These are phyloP conservation scores for Lentinus tigrinus DNA, from an alignment of 768 basidiomycete species.

Conservation along the genomic window DNA sequence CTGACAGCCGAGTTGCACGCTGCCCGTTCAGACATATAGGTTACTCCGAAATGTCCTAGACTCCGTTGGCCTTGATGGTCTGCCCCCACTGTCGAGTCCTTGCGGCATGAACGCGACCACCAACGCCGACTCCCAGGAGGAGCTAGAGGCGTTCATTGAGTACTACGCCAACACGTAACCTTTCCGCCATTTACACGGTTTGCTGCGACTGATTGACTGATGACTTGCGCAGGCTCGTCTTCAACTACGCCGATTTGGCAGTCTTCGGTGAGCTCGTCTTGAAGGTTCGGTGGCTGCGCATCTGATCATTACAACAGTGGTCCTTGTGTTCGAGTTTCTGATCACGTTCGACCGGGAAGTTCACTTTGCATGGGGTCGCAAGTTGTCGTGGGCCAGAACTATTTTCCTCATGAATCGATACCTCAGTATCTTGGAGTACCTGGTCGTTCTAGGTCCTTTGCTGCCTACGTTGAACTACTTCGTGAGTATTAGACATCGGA, in stretches of 20 bases:
- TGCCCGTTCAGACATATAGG: neutral
- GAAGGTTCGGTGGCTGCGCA: neutral
- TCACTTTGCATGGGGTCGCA: constrained; percentile 15
- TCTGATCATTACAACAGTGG: neutral
- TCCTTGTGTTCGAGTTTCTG: constrained; percentile 12
- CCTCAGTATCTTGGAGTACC: neutral
- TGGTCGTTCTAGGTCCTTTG: constrained; percentile 5
- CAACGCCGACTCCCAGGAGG: constrained; percentile 14
- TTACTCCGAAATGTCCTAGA: neutral
- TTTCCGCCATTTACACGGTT: neutral
- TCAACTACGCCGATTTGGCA: constrained; percentile 11
- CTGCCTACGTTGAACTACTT: neutral
- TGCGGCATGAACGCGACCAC: constrained; percentile 16
- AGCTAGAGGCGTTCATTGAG: constrained; percentile 1
- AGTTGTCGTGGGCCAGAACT: constrained; percentile 3
- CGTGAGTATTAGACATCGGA: constrained; percentile 3
- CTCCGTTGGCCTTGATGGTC: neutral
- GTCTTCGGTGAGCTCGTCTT: constrained; percentile 4
- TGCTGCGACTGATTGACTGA: neutral
- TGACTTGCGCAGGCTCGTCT: neutral
- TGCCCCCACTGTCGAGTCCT: neutral
- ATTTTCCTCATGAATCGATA: constrained; percentile 17
- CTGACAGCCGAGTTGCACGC: neutral
- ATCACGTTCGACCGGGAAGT: constrained; percentile 16
- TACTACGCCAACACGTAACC: neutral